Base-by-base conservation (phyloP, 2,329 filamentous ascomycete genomes). In the Fusarium verrucosum region DNA sequence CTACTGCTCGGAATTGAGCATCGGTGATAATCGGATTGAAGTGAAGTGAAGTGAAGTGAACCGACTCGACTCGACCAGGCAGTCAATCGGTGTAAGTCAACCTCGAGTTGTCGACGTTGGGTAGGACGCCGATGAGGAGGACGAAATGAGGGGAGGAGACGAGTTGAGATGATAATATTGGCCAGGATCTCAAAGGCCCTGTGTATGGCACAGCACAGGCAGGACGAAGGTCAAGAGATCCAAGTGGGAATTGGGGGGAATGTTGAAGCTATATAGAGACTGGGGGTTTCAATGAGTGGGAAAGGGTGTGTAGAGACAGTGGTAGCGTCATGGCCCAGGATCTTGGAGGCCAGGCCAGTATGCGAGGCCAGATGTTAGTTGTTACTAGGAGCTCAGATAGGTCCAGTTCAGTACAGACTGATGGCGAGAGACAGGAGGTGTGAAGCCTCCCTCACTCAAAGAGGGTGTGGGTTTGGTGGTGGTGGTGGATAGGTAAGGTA, bases 251-350 rank as follows among this genome's bases (percentile, higher is more conserved):
- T 40, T 36, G 66, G 69, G 66, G 54, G 66, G 49, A 51, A 47
- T 42, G 25, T 68, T 70, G 69, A 71, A 69, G 69, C 69, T 71
- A 71, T 71, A 71, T 71, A 71, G 66, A 64, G 66, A 71, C 69
- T 71, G 58, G 69, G 68, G 63, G 55, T 44, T 61, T 61, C 56
- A 47, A 55, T 17, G 41, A 42, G 49, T 56, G 36, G 61, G 50
- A 61, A 37, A 47, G 55, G 64, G 55, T 61, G 66, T 58, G 60
- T 16, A 57, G 35, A 49, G 36, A 51, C 56, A 19, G 23, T 36
- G 14, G 19, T 22, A 32, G 40, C 43, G 25, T 45, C 50, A 49
- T 50, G 56, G 44, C 14, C 50, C 33, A 45, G 58, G 51, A 61
- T 58, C 55, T 55, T 68, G 64, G 58, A 63, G 58, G 37, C 33